These are phyloP conservation scores for Penicillium psychrosexuale DNA, from an alignment of 2,329 filamentous ascomycete species.

Conservation along the genomic window DNA sequence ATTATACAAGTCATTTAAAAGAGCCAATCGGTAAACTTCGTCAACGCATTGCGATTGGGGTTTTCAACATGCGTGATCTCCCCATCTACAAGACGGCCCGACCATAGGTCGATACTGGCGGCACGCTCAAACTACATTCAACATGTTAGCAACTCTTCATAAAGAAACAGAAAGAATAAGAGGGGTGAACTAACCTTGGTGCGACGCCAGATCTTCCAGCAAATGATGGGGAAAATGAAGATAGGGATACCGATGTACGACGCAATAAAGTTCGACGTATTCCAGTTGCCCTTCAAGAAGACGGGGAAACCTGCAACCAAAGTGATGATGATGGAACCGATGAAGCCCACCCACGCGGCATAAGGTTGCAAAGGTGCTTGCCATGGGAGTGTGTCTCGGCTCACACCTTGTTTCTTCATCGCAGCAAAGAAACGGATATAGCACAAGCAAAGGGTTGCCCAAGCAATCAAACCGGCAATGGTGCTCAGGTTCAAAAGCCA, in stretches of 20 bases:
- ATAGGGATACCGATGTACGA: constrained; percentile 45
- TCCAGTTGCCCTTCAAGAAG: constrained; percentile 35
- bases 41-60: constrained; percentile 19
- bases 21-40: constrained; percentile 28
- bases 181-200: constrained; percentile 35
- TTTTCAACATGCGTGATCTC: constrained; percentile 22
- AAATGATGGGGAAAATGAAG: constrained; percentile 42
- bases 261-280: constrained; percentile 37
- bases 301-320: constrained; percentile 66
- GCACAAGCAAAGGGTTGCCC: constrained; percentile 43
- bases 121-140: constrained; percentile 23
- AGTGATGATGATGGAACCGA: constrained; percentile 58
- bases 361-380: constrained; percentile 56
- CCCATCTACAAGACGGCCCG: constrained; percentile 32
- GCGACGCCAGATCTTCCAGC: constrained; percentile 41
- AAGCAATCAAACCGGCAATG: constrained; percentile 49
- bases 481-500: constrained; percentile 48
- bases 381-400: constrained; percentile 46
- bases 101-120: constrained; percentile 31
- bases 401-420: constrained; percentile 39
- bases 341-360: constrained; percentile 58
- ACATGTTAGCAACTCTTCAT: neutral
- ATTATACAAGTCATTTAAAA: constrained; percentile 15
- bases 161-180: neutral
- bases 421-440: constrained; percentile 55